Evolutionary conservation across 2,329 filamentous ascomycete species (phyloP).

Genomic region (Fusarium sp.): DNA sequence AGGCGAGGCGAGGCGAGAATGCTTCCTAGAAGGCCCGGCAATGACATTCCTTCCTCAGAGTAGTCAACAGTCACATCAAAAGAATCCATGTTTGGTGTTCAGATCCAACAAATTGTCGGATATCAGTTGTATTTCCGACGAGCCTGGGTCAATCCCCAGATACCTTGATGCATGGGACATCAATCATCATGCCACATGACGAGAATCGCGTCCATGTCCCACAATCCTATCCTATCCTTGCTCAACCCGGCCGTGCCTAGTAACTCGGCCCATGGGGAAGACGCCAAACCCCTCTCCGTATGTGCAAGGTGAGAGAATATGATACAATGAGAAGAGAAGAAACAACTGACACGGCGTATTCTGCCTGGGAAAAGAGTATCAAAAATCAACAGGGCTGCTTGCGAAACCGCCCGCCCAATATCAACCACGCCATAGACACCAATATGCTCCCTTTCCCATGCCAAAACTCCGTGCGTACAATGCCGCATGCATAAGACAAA

Average conservation of each 20-base stretch:
- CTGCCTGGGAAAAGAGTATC: not conserved
- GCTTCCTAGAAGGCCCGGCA: not conserved
- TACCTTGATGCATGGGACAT: constrained; percentile 23
- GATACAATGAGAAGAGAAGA: constrained; percentile 28
- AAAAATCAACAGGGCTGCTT: constrained; percentile 17
- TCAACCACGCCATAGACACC: constrained; percentile 36
- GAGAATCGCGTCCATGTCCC: constrained; percentile 11
- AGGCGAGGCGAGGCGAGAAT: not conserved
- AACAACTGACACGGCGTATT: not conserved
- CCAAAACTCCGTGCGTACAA: constrained; percentile 32
- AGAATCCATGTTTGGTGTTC: constrained; percentile 13
- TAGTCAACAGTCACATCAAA: not conserved
- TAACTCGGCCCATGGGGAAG: constrained; percentile 7
- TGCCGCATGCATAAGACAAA: constrained; percentile 36
- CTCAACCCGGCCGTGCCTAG: constrained; percentile 10
- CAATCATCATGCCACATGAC: constrained; percentile 14
- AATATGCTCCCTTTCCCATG: constrained; percentile 23
- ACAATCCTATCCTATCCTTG: constrained; percentile 12
- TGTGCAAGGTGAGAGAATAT: constrained; percentile 29
- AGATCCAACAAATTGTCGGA: constrained; percentile 18
- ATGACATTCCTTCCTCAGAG: not conserved
- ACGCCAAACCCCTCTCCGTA: constrained; percentile 31
- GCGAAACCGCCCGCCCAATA: constrained; percentile 15
- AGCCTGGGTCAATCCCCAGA: constrained; percentile 16
- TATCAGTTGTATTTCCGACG: constrained; percentile 27